Base-by-base conservation (phyloP, 1,284 basidiomycete species). In the Leccinum variabile region DNA sequence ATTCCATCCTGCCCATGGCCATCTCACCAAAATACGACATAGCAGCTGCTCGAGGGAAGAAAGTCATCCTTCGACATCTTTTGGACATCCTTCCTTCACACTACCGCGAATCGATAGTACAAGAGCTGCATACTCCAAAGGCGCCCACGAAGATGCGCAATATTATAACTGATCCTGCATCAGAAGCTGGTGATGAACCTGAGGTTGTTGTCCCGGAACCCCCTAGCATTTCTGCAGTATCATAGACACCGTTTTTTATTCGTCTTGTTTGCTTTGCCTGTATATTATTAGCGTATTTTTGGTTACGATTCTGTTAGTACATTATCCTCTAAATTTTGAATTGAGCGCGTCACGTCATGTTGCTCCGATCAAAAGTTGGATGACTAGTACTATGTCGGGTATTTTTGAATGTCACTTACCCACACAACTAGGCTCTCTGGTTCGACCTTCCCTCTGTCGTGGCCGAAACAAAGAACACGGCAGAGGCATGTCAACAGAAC, bases 91-190 rank as follows among this genome's bases (percentile, higher is more conserved):
- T 18, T 46, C 44, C 44, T 9, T 46, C 44, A 22, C 5, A 22
- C 10, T 46, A 22, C 44, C 10, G 18, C 44, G 44, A 11, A 35
- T 86, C 85, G 1, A 78, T 76, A 1, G 77, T 77, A 8, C 77
- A 76, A n/a, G 81, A 83, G 53, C 65, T 73, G 30, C 79, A 79
- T 39, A 75, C 67, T 54, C 74, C 78, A 9, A 80, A 81, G 50
- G 80, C 81, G 25, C 82, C 81, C 30, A 83, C 85, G 22, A 87
- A 86, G 70, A 85, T 86, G 84, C 78, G 85, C 61, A 85, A 76
- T 44, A 79, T 82, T 57, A 75, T 82, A 14, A 77, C 77, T 60
- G 75, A 77, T 14, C 78, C 81, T 25, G 76, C 77, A 13, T 80
- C 80, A n/a, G 82, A 82, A 62, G 79, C 71, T 60, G 77, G 77